Percentiles rank a stretch among this genome's conserved stretches.
Conservation (phyloP, 2,329 filamentous ascomycete species). For the Endothia cerciana region DNA sequence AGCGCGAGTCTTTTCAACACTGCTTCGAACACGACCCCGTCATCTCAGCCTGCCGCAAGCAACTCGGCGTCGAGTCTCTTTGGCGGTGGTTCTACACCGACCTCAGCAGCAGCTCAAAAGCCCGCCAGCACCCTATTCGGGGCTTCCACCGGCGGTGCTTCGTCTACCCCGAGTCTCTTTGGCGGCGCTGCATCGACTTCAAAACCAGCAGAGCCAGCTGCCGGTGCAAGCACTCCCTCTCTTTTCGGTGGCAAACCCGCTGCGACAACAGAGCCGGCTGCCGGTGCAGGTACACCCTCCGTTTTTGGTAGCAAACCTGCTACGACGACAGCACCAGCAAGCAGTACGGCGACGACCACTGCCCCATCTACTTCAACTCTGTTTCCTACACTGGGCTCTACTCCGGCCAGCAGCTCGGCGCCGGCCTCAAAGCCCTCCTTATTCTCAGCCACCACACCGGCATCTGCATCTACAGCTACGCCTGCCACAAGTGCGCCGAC, state of each 20-base stretch:
- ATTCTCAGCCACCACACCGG: slow-evolving; percentile 35
- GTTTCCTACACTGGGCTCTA: slow-evolving; percentile 27
- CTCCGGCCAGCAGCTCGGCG: slow-evolving; percentile 20
- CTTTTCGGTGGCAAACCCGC: slow-evolving; percentile 49
- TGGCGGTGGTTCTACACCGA: slow-evolving; percentile 6
- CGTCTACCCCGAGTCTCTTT: slow-evolving; percentile 26
- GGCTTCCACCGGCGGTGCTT: slow-evolving; percentile 9
- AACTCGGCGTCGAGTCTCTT: slow-evolving; percentile 19
- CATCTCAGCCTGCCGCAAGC: slow-evolving; percentile 27
- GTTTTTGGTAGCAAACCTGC: slow-evolving; percentile 49
- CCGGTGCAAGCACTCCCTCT: slow-evolving; percentile 26
- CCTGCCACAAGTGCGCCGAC: slow-evolving; percentile 16
- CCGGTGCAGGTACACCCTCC: slow-evolving; percentile 12
- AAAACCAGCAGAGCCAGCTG: slow-evolving; percentile 37
- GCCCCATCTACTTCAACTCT: slow-evolving; percentile 29
- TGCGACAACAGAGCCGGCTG: slow-evolving; percentile 39
- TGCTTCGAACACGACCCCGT: slow-evolving; percentile 20
- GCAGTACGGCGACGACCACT: slow-evolving; percentile 21
- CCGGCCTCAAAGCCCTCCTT: slow-evolving; percentile 34
- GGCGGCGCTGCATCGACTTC: slow-evolving; percentile 28
- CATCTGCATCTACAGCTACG: slow-evolving; percentile 31
- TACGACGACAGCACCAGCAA: slow-evolving; percentile 39
- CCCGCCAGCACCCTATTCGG: slow-evolving; percentile 26
- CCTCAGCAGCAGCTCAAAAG: slow-evolving; percentile 30
- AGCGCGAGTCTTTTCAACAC: slow-evolving; percentile 11